Base-by-base conservation (phyloP, 306 rosid species). In the Coriaria nepalensis region DNA sequence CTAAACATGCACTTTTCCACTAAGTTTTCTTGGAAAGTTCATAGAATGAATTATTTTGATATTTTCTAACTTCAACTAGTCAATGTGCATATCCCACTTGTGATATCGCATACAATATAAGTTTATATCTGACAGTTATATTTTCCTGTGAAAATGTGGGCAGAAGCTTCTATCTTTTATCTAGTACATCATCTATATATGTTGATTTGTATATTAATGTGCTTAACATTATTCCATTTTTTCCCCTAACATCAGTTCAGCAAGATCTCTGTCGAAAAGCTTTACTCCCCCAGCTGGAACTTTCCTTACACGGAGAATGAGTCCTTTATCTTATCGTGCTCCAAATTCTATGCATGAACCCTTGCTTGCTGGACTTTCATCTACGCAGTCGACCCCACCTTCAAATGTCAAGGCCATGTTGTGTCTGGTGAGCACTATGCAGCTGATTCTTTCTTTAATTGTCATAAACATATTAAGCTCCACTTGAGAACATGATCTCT, bases 221-320 rank as follows among this genome's bases (percentile, higher is more conserved):
- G 47, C 29, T 40, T 50, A 14, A 36, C 40, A 35, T 43, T 13
- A 11, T 44, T 9, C 29, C 8, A 35, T 48, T 43, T 64, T 34
- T 44, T 12, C 55, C 49, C 51, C 51, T 52, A 57, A 63, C 61
- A 64, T 56, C 70, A 87, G 94, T 67, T 80, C 96, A 2, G 96
- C 94, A 50, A 82, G 96, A 62, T 79, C 81, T 73, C 70, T 82
- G 48, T 73, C 92, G 12, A 68, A 54, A 50, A 75, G 82, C 73
- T 73, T 69, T 52, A 80, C 96, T 52, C 82, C 96, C 45, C 47
- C 81, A 39, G 62, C 75, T 4, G 80, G 80, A 52, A 77, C 84
- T 59, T 4, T 63, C 49, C 48, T 75, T 54, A 74, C 75, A 55
- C 82, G 82, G 64, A 73, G 62, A 78, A 65, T 34, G 66, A 6